Evolutionary conservation across 2,329 filamentous ascomycete species (phyloP).

Genomic region (Pseudopithomyces chartarum): DNA sequence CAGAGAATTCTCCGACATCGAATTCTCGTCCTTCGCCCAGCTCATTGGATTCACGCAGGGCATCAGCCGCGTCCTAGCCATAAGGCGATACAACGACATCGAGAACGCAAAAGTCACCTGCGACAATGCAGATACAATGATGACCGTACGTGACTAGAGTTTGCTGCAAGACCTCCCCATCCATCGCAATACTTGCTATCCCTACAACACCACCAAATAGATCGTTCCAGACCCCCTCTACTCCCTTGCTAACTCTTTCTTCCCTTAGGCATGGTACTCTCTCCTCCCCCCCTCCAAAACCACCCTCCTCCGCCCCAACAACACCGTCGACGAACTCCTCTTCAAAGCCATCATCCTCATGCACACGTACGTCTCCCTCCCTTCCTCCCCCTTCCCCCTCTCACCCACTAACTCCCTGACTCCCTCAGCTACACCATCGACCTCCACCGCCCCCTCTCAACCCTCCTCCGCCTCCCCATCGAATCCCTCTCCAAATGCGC

Average conservation of each 20-base stretch:
- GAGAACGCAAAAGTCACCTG: constrained; percentile 18
- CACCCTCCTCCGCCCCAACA: constrained; percentile 68
- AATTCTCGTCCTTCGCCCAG: constrained; percentile 83
- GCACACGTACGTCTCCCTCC: constrained; percentile 15
- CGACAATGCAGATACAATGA: constrained; percentile 53
- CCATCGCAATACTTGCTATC: too few species aligned
- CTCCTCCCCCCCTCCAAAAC: constrained; percentile 74
- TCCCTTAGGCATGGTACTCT: constrained; percentile 65
- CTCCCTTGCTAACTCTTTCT: too few species aligned
- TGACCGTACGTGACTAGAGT: constrained; percentile 54
- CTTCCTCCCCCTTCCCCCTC: not conserved
- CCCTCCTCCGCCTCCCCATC: constrained; percentile 18
- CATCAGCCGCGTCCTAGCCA: constrained; percentile 69
- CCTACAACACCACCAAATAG: too few species aligned
- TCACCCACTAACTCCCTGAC: not conserved
- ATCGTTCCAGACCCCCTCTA: too few species aligned
- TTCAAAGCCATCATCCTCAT: constrained; percentile 68
- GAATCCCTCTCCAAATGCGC: constrained; percentile 27
- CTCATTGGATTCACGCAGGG: constrained; percentile 78
- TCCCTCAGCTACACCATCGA: constrained; percentile 25
- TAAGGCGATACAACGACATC: constrained; percentile 11
- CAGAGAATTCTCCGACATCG: constrained; percentile 70
- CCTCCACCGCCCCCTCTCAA: constrained; percentile 26
- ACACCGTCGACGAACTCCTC: constrained; percentile 80
- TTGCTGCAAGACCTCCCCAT: too few species aligned